Evolutionary conservation across 1,139 yeast species (phyloP), one percentile per base, ranked within the genome.

Genomic region (Saccharomycopsis hybrid): DNA sequence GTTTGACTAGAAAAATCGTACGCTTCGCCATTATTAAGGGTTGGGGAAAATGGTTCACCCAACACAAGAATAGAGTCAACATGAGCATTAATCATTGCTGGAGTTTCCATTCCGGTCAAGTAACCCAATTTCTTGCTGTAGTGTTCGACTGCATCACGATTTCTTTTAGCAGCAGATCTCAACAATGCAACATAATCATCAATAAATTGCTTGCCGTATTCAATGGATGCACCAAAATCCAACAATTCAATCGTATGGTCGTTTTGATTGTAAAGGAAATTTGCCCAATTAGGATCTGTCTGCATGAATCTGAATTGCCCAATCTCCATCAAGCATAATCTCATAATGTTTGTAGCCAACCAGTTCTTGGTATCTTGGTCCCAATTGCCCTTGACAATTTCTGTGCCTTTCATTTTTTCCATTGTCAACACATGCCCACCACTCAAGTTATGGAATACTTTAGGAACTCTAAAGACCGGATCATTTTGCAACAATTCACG

Each of bases 251-350:
- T 78, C 65, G 83, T 80, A 41, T 72, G 65, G 2, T 85, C 78
- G 27, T 70, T 58, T 41, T 73, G 73, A 62, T 90, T 89, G 70
- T 85, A 89, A 55, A 94, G 70, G 68, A 94, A 94, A 65, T 92
- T 92, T 47, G 98, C 97, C 98, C 98, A 94, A 67, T 92, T 92
- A 45, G 99, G 99, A 67, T 92, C 99, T 1, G 98, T 90, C 68
- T 92, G 99, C 99, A 92, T 92, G 68, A 85, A 92, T 60, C 77
- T 78, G 71, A 85, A 90, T 58, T 78, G 72, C 33, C 88, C 88
- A 62, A 94, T 85, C 66, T 92, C 99, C 58, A 78, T 71, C 47
- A 92, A 71, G 61, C 97, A 89, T 45, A 92, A 73, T 56, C 88
- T 76, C 96, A 94, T 85, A 54, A 92, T 82, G 59, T 84, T 77